phyloP scores from a whole-genome alignment of 164 flowering plant species.

The Dillenia suffruticosa region DNA sequence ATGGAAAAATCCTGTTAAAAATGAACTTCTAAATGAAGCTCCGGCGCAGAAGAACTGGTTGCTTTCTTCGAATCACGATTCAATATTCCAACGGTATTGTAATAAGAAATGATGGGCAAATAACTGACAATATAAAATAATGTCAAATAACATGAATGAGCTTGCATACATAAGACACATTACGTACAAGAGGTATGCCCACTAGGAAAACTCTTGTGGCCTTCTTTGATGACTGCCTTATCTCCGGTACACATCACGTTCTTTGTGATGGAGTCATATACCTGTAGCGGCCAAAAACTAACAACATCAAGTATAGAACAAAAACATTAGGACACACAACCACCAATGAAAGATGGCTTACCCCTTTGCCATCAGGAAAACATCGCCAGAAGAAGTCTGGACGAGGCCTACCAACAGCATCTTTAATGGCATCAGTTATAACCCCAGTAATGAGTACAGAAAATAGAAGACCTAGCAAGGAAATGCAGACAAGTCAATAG shows the following conservation, averaged over 20 bases:
- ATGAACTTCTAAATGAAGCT: no score
- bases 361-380: slow-evolving; percentile 78
- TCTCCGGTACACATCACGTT: slow-evolving; percentile 65
- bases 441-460: slow-evolving; percentile 70
- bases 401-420: slow-evolving; percentile 75
- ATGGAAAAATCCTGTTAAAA: no score
- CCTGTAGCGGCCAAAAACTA: slow-evolving; percentile 22
- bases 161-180: slow-evolving; percentile 10
- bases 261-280: slow-evolving; percentile 38
- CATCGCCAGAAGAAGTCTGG: slow-evolving; percentile 77
- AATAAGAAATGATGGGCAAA: no score
- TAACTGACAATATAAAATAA: no score
- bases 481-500: not conserved
- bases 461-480: slow-evolving; percentile 55
- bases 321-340: not conserved
- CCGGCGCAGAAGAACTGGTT: no score
- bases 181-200: slow-evolving; percentile 76
- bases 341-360: slow-evolving; percentile 5
- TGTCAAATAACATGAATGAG: slow-evolving; percentile 18
- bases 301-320: not conserved
- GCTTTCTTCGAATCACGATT: no score
- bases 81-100: no score
- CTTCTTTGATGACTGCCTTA: slow-evolving; percentile 67
- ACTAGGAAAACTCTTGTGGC: slow-evolving; percentile 93
- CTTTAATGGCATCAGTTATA: slow-evolving; percentile 72